Evolutionary conservation across 176 grass and related monocot genomes (phyloP), one percentile per base, ranked within the genome.

Genomic region (Oryza meyeriana): DNA sequence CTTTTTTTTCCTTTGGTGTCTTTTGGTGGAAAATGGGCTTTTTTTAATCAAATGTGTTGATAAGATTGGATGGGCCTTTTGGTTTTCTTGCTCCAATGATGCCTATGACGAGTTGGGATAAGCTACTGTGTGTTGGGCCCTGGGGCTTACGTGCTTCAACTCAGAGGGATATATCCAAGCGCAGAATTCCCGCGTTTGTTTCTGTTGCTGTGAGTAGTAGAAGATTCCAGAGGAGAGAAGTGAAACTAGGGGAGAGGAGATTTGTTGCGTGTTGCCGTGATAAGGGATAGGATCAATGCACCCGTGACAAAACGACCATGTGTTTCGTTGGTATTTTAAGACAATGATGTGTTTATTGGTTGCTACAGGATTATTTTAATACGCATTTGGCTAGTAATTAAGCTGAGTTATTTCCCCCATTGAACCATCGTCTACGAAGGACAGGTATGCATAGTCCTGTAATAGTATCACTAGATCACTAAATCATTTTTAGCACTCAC

Each of bases 41-140:
- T 63, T 9, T 38, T 50, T 62, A 4, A 55, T 38, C 24, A 11
- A 22, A 24, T 38, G 6, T 75, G 31, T 11, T 69, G 69, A 90
- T 68, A 79, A 79, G 80, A 44, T 73, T 59, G 79, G 35, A 83
- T 77, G 61, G 68, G 31, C 12, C 8, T 87, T 78, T 69, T 39
- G 47, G 68, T 57, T 88, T 65, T 70, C 72, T 12, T 81, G 75
- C 34, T 74, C 77, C 71, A 72, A 41, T 79, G 10, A 86, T 61
- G 44, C 52, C 5, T 76, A 68, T 22, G 48, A 52, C 44, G 4
- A 52, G 18, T 3, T 72, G 64, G 72, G 78, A 78, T 82, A 78
- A 79, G 68, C 20, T 29, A 39, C 26, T 45, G 38, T 10, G 31
- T 29, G 68, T 13, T 25, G 55, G 55, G 55, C 22, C n/a, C 55